These are phyloP conservation scores for Monosporozyma unispora DNA, from an alignment of 805 yeast species.

Conservation along the genomic window DNA sequence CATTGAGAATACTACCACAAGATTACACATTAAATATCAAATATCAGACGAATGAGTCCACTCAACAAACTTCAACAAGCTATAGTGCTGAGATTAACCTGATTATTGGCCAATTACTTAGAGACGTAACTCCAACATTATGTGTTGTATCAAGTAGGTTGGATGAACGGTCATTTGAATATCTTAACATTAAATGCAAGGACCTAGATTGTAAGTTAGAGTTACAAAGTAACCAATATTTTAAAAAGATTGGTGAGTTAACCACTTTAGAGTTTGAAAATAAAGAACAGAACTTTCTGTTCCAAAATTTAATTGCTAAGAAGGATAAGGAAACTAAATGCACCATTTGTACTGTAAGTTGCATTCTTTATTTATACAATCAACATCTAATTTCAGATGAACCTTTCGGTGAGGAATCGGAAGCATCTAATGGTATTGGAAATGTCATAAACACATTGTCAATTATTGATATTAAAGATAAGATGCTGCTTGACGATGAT, in stretches of 20 bases:
- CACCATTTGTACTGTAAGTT: constrained; percentile 9
- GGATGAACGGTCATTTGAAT: constrained; percentile 7
- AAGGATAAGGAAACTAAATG: constrained; percentile 1
- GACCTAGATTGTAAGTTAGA: constrained; percentile 8
- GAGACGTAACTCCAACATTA: constrained; percentile 11
- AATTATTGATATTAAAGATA: constrained; percentile 8
- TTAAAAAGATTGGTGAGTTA: constrained; percentile 4
- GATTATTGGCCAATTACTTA: constrained; percentile 10
- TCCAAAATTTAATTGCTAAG: not conserved
- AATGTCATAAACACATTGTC: constrained; percentile 1
- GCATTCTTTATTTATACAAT: constrained; percentile 5
- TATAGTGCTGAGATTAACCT: constrained; percentile 11
- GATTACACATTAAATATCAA: constrained; percentile 10
- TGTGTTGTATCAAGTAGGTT: constrained; percentile 16
- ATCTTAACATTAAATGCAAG: constrained; percentile 6
- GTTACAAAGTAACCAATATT: constrained; percentile 8
- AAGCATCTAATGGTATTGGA: not conserved
- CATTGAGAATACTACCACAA: constrained; percentile 10
- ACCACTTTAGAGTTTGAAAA: not conserved
- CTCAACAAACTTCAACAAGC: no score
- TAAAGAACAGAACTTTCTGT: not conserved
- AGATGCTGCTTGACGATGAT: constrained; percentile 21
- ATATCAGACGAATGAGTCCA: not conserved
- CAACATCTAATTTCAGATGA: not conserved
- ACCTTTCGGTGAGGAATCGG: not conserved